These are phyloP conservation scores for Yamadazyma phyllophila DNA, from an alignment of 805 yeast species.

Conservation along the genomic window DNA sequence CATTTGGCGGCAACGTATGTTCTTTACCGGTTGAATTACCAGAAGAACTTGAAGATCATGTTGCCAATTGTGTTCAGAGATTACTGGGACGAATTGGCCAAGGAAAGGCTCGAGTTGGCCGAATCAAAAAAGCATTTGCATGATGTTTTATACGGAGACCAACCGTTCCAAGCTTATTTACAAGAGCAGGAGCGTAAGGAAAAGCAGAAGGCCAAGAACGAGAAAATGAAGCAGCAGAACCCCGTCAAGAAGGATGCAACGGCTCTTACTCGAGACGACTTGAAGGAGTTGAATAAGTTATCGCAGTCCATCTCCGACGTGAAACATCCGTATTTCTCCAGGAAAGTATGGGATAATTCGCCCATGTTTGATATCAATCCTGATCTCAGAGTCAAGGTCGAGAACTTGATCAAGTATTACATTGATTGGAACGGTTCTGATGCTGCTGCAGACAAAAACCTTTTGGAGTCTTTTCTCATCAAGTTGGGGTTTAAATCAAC, in stretches of 20 bases:
- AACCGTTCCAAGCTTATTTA: slow-evolving; percentile 64
- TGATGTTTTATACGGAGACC: slow-evolving; percentile 54
- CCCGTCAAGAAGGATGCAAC: background rate
- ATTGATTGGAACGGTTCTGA: slow-evolving; percentile 49
- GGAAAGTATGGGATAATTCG: slow-evolving; percentile 69
- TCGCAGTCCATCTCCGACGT: background rate
- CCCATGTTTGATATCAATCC: slow-evolving; percentile 67
- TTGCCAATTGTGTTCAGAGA: slow-evolving; percentile 79
- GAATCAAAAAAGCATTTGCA: slow-evolving; percentile 43
- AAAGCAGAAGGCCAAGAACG: slow-evolving; percentile 4
- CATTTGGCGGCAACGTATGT: slow-evolving; percentile 90
- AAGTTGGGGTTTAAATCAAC: slow-evolving; percentile 63
- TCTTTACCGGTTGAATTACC: slow-evolving; percentile 71
- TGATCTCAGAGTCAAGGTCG: slow-evolving; percentile 61
- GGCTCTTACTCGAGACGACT: background rate
- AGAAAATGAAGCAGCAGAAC: slow-evolving; percentile 5
- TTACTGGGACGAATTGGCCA: slow-evolving; percentile 74
- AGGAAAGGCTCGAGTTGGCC: slow-evolving; percentile 36
- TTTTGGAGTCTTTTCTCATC: slow-evolving; percentile 11
- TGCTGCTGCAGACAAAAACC: slow-evolving; percentile 6
- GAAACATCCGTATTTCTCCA: slow-evolving; percentile 9
- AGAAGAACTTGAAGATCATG: slow-evolving; percentile 82
- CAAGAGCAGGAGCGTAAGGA: slow-evolving; percentile 7
- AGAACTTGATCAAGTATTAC: slow-evolving; percentile 55
- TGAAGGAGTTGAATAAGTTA: slow-evolving; percentile 1